Evolutionary conservation across 257 asterid genomes (phyloP), one percentile per base, ranked within the genome.

Genomic region (Rauvolfia tetraphylla): DNA sequence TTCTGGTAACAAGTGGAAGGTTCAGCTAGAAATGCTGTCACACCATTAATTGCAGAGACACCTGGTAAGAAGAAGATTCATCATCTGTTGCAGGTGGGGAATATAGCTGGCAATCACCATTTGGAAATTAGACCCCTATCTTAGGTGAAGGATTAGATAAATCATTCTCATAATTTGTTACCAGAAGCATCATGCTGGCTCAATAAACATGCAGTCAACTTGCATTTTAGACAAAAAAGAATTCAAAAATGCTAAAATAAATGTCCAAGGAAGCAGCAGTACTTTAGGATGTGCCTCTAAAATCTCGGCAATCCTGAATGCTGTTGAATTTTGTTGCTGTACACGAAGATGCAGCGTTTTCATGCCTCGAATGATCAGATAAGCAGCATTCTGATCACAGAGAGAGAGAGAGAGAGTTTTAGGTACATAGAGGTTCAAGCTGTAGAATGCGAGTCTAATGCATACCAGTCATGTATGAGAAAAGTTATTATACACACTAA

Each of bases 281-380:
- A 95, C 99, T 98, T 90, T 95, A 72, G 98, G 97, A 93, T 93
- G 98, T 77, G 97, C 98, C 96, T 95, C 98, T 88, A 95, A 93
- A 91, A 92, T 84, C 80, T 90, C 90, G 89, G 97, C 97, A 95
- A 95, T 93, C 98, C 95, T 87, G 76, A 81, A 90, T 66, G 92
- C 98, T 75, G 99, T 95, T 79, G 93, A 83, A 87, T 95, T 95
- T 79, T 93, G 99, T 89, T 89, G 98, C 89, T 88, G 92, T 87
- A 95, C 84, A 87, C 99, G 99, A 84, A 91, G 96, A 86, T 90
- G 94, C 89, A 95, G 90, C 34, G 99, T 95, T 87, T 95, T 95
- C 99, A 93, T 92, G 91, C 99, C 99, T 86, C 98, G 88, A 83
- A 90, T 89, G 90, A 95, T 86, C 70, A 84, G 87, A 82, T 90